phyloP scores from a whole-genome alignment of 164 flowering plant genomes.

The Annona cherimola region DNA sequence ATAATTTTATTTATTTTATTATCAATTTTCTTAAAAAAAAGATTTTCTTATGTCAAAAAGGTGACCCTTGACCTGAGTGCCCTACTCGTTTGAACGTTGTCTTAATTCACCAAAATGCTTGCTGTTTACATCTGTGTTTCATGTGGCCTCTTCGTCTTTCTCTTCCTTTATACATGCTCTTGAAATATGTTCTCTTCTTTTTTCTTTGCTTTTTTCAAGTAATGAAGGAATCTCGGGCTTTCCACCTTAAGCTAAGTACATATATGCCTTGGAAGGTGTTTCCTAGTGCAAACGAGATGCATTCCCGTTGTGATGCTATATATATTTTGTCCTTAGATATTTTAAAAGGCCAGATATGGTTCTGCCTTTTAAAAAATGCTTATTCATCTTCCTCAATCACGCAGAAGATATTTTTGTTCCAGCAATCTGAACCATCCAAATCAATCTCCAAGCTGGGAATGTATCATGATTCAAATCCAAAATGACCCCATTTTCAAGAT shows the following conservation, averaged over 20 bases:
- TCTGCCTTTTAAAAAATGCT: background rate
- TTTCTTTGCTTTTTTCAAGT: background rate
- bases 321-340: background rate
- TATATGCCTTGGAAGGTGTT: background rate
- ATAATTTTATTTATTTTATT: too few relatives aligned
- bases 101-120: background rate
- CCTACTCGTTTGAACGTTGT: slow-evolving; percentile 12
- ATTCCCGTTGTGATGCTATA: background rate
- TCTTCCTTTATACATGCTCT: background rate
- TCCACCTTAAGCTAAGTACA: background rate
- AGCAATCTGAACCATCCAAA: background rate
- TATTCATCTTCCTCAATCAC: background rate
- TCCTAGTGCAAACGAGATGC: background rate
- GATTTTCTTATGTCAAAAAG: slow-evolving; percentile 24
- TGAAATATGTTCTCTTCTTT: background rate
- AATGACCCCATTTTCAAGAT: too few relatives aligned
- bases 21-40: slow-evolving; percentile 28
- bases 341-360: background rate
- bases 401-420: background rate
- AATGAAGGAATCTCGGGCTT: background rate
- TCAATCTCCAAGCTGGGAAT: too few relatives aligned
- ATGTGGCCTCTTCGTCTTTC: background rate
- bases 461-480: too few relatives aligned
- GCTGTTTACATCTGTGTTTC: background rate
- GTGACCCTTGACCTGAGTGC: slow-evolving; percentile 24